Conservation (phyloP, 352 stramenopile species). For the Phytophthora cactorum region DNA sequence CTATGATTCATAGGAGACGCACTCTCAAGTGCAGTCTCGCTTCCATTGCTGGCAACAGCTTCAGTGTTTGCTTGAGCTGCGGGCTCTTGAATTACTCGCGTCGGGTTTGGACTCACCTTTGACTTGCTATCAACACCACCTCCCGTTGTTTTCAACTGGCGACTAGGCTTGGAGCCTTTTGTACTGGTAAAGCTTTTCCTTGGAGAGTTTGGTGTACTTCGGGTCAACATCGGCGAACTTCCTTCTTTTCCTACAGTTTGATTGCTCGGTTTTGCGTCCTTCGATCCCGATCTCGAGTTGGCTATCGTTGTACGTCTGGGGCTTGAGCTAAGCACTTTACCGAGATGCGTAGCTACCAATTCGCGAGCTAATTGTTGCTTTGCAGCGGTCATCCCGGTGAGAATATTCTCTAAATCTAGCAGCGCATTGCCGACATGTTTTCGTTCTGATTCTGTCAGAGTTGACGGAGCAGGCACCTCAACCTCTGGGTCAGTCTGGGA, state of each 20-base stretch:
- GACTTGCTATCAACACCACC: neutral
- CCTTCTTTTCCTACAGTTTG: slow-evolving; percentile 7
- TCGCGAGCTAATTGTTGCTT: slow-evolving; percentile 44
- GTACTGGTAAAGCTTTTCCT: slow-evolving; percentile 10
- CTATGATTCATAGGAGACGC: slow-evolving; percentile 2
- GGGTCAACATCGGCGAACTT: slow-evolving; percentile 4
- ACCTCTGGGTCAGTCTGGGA: slow-evolving; percentile 6
- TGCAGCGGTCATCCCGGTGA: slow-evolving; percentile 36
- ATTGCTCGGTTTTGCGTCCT: neutral
- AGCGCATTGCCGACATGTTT: slow-evolving; percentile 42
- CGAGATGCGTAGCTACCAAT: slow-evolving; percentile 34
- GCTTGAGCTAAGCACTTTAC: slow-evolving; percentile 7
- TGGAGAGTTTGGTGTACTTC: slow-evolving; percentile 12
- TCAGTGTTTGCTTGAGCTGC: slow-evolving; percentile 1
- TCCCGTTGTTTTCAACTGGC: slow-evolving; percentile 20
- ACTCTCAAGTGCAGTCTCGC: neutral
- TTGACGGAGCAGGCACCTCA: slow-evolving; percentile 13
- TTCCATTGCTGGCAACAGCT: neutral
- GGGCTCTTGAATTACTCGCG: neutral
- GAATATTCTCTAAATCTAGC: slow-evolving; percentile 59
- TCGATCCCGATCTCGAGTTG: neutral
- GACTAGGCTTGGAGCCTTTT: slow-evolving; percentile 15
- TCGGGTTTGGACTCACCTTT: neutral
- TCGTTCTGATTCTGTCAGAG: slow-evolving; percentile 49
- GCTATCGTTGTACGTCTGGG: slow-evolving; percentile 8